phyloP scores from a whole-genome alignment of 1,284 basidiomycete species.

The Cryptococcus jaspeensis region DNA sequence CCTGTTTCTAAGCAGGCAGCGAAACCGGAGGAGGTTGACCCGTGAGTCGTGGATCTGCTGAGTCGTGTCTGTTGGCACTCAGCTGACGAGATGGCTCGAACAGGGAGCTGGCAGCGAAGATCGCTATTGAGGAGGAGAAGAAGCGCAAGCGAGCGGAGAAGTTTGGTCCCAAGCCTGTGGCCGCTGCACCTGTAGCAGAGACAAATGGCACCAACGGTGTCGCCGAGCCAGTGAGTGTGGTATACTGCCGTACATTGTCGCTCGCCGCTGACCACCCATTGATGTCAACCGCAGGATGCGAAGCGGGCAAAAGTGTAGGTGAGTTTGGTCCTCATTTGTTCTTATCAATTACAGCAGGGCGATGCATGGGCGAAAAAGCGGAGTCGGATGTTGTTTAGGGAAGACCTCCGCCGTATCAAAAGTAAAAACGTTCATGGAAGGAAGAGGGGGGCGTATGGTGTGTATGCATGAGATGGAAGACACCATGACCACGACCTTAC shows the following conservation, averaged over 20 bases:
- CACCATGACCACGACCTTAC: too few relatives aligned
- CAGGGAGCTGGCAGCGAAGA: slow-evolving; percentile 37
- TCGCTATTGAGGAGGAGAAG: slow-evolving; percentile 51
- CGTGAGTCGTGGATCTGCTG: slow-evolving; percentile 25
- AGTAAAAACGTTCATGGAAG: too few relatives aligned
- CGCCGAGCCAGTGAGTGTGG: slow-evolving; percentile 31
- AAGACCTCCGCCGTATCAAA: too few relatives aligned
- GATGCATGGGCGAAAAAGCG: too few relatives aligned
- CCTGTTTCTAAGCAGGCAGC: slow-evolving; percentile 11
- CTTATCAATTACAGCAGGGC: too few relatives aligned
- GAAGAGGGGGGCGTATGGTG: too few relatives aligned
- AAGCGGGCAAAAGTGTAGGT: slow-evolving; percentile 49
- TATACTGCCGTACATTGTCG: too few relatives aligned
- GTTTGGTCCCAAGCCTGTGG: slow-evolving; percentile 36
- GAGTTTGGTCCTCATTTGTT: slow-evolving; percentile 21
- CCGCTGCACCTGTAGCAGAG: neutral
- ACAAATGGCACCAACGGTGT: slow-evolving; percentile 15
- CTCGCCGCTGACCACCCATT: neutral
- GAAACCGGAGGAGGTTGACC: slow-evolving; percentile 30
- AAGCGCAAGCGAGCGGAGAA: slow-evolving; percentile 53
- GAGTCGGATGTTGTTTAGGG: too few relatives aligned
- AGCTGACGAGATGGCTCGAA: slow-evolving; percentile 8
- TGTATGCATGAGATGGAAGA: too few relatives aligned
- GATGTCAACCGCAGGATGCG: slow-evolving; percentile 30
- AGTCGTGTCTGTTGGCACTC: neutral